Evolutionary conservation across 495 filamentous ascomycete species (phyloP).

Genomic region (Talaromyces adpressus): DNA sequence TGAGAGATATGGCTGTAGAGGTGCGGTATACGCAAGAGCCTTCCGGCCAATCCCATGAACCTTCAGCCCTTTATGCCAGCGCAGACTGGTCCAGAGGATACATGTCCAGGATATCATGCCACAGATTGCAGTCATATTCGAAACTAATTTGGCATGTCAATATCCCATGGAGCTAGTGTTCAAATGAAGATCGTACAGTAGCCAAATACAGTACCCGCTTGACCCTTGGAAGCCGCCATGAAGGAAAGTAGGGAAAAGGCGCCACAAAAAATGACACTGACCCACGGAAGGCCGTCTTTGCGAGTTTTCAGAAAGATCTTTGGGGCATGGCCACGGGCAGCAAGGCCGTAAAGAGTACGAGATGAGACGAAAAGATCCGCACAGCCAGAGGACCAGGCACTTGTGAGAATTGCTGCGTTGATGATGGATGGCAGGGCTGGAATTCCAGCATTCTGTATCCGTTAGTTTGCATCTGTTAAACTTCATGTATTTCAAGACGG

Average conservation of each 20-base stretch:
- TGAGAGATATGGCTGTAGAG: constrained; percentile 46
- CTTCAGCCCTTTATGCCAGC: constrained; percentile 54
- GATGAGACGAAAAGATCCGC: constrained; percentile 75
- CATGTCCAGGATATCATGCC: constrained; percentile 19
- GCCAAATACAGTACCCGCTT: constrained; percentile 17
- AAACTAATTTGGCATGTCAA: constrained; percentile 9
- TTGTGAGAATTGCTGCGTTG: constrained; percentile 65
- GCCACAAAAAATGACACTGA: constrained; percentile 15
- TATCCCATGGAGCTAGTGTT: background rate
- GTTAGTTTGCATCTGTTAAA: background rate
- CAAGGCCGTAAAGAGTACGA: constrained; percentile 64
- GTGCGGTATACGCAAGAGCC: constrained; percentile 50
- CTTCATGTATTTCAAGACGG: background rate
- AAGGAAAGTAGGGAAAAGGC: constrained; percentile 19
- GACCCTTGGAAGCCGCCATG: constrained; percentile 16
- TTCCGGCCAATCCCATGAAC: constrained; percentile 48
- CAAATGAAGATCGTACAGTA: constrained; percentile 14
- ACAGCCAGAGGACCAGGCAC: constrained; percentile 64
- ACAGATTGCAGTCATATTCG: constrained; percentile 19
- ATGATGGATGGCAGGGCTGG: constrained; percentile 62
- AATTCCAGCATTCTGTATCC: constrained; percentile 45
- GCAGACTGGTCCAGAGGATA: constrained; percentile 28
- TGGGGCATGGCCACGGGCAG: constrained; percentile 58
- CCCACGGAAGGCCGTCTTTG: constrained; percentile 29
- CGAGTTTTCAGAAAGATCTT: constrained; percentile 39